Conservation (phyloP, 768 basidiomycete species). For the Amyloporia xantha region DNA sequence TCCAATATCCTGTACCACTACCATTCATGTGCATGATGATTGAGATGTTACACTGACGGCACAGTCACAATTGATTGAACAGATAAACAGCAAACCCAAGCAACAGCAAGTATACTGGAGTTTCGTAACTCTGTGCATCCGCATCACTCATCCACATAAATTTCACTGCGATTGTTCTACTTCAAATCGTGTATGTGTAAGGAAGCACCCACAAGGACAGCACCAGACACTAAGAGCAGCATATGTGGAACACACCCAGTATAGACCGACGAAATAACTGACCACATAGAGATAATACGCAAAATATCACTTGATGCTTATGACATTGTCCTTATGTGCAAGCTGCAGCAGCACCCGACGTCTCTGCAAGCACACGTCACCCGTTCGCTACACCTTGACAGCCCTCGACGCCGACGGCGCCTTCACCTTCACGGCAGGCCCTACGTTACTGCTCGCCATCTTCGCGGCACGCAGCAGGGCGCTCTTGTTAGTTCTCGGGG, state of each 20-base stretch:
- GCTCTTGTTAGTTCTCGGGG: slow-evolving; percentile 68
- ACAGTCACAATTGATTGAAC: too few relatives aligned
- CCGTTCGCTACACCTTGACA: slow-evolving; percentile 9
- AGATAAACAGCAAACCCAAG: too few relatives aligned
- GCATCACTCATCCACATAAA: too few relatives aligned
- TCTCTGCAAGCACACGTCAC: neutral
- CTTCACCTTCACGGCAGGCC: slow-evolving; percentile 10
- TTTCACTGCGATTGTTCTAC: too few relatives aligned
- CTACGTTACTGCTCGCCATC: slow-evolving; percentile 36
- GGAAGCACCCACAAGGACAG: neutral
- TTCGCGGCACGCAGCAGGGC: slow-evolving; percentile 67
- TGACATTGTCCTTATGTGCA: neutral
- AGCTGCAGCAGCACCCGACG: neutral
- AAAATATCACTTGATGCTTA: neutral
- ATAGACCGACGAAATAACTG: neutral
- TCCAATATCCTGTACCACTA: too few relatives aligned
- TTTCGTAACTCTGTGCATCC: too few relatives aligned
- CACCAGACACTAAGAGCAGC: neutral
- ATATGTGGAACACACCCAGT: too few relatives aligned
- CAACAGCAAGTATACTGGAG: too few relatives aligned
- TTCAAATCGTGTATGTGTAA: too few relatives aligned
- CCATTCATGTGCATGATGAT: too few relatives aligned
- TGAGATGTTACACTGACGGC: too few relatives aligned
- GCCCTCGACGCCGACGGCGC: slow-evolving; percentile 9
- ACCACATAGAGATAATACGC: neutral